Conservation (phyloP, 208 protist species). For the Trypanosoma boissoni region DNA sequence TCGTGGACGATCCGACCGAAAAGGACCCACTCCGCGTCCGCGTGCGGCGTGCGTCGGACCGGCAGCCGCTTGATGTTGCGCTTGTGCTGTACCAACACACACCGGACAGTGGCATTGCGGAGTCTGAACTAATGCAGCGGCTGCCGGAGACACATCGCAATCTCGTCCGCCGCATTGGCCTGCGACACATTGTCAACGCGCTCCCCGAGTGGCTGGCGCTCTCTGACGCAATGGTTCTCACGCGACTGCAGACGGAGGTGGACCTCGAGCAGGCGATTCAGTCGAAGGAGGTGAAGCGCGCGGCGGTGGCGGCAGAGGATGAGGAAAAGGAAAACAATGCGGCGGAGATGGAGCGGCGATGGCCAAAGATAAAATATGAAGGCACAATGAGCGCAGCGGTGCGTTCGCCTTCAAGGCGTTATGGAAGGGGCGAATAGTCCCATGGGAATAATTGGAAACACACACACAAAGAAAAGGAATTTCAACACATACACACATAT, state of each 20-base stretch:
- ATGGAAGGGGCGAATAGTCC: neutral
- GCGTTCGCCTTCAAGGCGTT: neutral
- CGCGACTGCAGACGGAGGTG: constrained; percentile 26
- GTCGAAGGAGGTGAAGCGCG: constrained; percentile 21
- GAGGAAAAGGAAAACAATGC: neutral
- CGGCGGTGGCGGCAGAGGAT: neutral
- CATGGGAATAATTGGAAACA: neutral
- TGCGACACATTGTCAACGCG: constrained; percentile 32
- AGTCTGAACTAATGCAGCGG: constrained; percentile 28
- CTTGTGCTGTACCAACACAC: constrained; percentile 48
- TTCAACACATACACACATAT: neutral
- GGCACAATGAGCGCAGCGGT: constrained; percentile 20
- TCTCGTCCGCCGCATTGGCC: constrained; percentile 36
- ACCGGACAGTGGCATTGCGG: constrained; percentile 29
- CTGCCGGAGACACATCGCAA: constrained; percentile 33
- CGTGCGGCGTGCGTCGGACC: constrained; percentile 55
- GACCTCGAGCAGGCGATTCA: constrained; percentile 42
- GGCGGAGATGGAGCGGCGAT: constrained; percentile 13
- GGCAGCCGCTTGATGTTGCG: constrained; percentile 62
- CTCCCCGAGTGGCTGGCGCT: constrained; percentile 63
- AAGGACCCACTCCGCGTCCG: constrained; percentile 42
- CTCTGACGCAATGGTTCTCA: constrained; percentile 16
- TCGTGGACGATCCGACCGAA: constrained; percentile 48
- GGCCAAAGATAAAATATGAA: constrained; percentile 27
- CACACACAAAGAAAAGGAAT: neutral